Base-by-base conservation (phyloP, 2,329 filamentous ascomycete species). In the Westerdykella ornata region DNA sequence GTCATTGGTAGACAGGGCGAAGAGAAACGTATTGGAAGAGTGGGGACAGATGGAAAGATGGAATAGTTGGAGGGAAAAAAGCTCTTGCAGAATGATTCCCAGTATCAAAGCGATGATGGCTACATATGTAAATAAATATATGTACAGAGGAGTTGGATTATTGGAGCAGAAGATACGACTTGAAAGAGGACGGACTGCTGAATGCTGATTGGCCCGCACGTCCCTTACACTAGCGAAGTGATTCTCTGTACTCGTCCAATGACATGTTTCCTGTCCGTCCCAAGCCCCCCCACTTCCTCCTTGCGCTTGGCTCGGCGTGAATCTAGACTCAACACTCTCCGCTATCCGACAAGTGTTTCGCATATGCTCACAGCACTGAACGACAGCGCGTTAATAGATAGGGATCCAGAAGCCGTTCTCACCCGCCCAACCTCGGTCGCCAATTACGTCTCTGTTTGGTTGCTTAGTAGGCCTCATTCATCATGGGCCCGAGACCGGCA, bases 401-500 rank as follows among this genome's bases (percentile, higher is more conserved):
- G n/a, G 28, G n/a, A 16, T 32, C 30, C 13, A 32, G 30, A 32
- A 14, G 30, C 12, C 30, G 16, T 13, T 32, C 13, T 5, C 30
- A n/a, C 12, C n/a, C 30, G 5, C 5, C 12, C 30, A n/a, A 32
- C 30, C 30, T 32, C 5, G 12, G 5, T 5, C 30, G 13, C 13
- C 30, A 16, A 32, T 13, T 13, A 32, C n/a, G 5, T 32, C 16
- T 16, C 12, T 32, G 30, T n/a, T n/a, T n/a, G n/a, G n/a, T n/a
- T n/a, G n/a, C n/a, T n/a, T n/a, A 37, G 15, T 37, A 11, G 7
- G 22, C 37, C 17, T 39, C 37, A 11, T 38, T 14, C 15, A 28
- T 38, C 20, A 38, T 37, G 33, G 34, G 17, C 17, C 6, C 18
- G 34, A 42, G 31, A 32, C 34, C 29, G 28, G 20, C 26, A 28